Percentiles rank a stretch among this genome's conserved stretches.
phyloP scores from a whole-genome alignment of 2,329 filamentous ascomycete genomes.

The Ophiostoma perfectum region DNA sequence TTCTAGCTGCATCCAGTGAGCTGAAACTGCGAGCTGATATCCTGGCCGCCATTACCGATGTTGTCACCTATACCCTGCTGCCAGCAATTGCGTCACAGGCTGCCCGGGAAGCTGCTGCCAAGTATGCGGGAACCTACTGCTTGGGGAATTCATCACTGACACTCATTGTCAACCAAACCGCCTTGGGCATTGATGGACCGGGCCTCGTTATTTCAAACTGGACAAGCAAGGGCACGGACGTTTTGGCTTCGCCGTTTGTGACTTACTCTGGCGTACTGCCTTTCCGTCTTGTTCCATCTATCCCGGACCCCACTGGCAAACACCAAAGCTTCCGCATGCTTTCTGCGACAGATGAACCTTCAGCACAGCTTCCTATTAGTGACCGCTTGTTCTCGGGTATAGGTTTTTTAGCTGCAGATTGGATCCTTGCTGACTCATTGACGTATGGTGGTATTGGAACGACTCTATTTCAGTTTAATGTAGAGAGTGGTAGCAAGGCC shows the following conservation, averaged over 20 bases:
- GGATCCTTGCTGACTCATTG: not conserved
- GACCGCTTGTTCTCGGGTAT: not conserved
- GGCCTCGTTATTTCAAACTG: not conserved
- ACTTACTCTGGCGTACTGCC: not conserved
- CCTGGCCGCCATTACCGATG: not conserved
- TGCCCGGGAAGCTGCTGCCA: not conserved
- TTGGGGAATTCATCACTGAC: not conserved
- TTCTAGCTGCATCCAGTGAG: not conserved
- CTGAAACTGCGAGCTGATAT: not conserved
- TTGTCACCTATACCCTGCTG: not conserved
- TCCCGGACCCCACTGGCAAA: not conserved
- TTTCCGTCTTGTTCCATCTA: not conserved
- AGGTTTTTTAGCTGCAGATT: not conserved
- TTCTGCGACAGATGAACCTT: not conserved
- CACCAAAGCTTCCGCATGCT: constrained; percentile 4
- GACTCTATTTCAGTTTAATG: not conserved
- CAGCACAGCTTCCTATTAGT: not conserved
- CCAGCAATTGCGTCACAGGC: not conserved
- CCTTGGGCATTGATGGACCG: not conserved
- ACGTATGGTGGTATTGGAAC: not conserved
- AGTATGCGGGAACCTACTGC: not conserved
- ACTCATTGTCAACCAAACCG: not conserved
- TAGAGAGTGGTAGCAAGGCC: not conserved
- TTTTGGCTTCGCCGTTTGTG: not conserved
- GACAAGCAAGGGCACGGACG: not conserved